A percentile compares a stretch with the other conserved stretches of the same genome.
phyloP scores from a whole-genome alignment of 306 rosid genomes.

The Luffa acutangula region DNA sequence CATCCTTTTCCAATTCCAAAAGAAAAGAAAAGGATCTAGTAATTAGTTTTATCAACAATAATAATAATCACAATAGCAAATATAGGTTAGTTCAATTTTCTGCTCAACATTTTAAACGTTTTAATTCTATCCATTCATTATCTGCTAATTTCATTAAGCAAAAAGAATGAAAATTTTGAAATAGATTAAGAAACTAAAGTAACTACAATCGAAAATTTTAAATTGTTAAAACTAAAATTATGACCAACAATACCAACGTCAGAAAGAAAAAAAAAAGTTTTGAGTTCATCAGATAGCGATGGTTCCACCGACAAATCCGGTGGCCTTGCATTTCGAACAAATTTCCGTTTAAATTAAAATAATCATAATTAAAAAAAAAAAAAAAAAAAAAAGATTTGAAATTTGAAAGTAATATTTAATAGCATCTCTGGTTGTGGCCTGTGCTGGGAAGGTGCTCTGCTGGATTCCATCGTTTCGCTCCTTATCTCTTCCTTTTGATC shows the following conservation, averaged over 20 bases:
- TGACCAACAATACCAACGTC: background rate
- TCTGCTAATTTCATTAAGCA: background rate
- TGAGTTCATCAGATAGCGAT: background rate
- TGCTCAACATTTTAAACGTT: no score
- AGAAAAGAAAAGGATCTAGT: background rate
- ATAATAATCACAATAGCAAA: background rate
- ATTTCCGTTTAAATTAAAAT: background rate
- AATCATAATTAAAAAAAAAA: background rate
- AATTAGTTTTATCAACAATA: background rate
- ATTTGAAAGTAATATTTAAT: background rate
- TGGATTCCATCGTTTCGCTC: background rate
- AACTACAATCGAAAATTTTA: background rate
- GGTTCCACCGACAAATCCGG: background rate
- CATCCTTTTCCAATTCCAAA: background rate
- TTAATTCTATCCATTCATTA: background rate
- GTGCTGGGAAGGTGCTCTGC: background rate
- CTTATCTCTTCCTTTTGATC: background rate
- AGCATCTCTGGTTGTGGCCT: background rate
- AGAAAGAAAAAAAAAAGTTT: background rate
- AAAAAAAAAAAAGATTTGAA: background rate
- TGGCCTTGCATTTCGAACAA: background rate
- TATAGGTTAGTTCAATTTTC: background rate
- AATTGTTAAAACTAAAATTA: background rate
- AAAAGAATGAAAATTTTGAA: no score
- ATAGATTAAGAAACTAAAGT: no score